Percentiles rank a stretch among this genome's conserved stretches.
Evolutionary conservation across 768 basidiomycete species (phyloP).

Genomic region (Boletus sensibilis): DNA sequence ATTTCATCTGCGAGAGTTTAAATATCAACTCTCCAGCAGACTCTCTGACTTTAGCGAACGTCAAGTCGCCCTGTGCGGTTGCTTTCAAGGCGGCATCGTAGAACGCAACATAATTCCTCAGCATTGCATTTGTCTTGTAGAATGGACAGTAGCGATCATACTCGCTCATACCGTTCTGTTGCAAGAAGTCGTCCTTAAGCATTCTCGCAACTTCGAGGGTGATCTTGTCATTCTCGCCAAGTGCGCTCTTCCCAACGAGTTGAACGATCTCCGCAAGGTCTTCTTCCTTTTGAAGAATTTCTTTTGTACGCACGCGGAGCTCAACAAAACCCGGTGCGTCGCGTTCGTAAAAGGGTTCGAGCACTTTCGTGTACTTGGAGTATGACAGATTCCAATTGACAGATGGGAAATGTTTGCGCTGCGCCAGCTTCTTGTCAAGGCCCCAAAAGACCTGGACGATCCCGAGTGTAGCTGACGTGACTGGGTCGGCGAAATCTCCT

Average conservation of each 20-base stretch:
- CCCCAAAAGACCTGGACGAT: constrained; percentile 99
- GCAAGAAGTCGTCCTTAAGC: constrained; percentile 96
- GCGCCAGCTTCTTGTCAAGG: constrained; percentile 97
- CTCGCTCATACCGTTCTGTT: constrained; percentile 98
- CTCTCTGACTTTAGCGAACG: constrained; percentile 87
- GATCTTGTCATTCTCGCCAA: constrained; percentile 97
- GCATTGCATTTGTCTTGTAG: constrained; percentile 97
- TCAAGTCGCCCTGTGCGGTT: constrained; percentile 78
- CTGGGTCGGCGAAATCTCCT: constrained; percentile 99
- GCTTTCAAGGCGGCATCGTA: constrained; percentile 88
- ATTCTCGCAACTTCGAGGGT: constrained; percentile 95
- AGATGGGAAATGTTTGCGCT: constrained; percentile 99
- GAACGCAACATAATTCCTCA: constrained; percentile 92
- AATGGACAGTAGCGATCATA: constrained; percentile 98
- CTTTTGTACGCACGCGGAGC: constrained; percentile 87
- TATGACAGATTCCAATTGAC: constrained; percentile 99
- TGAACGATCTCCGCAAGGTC: constrained; percentile 99
- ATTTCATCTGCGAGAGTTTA: constrained; percentile 99
- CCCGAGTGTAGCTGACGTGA: constrained; percentile 94
- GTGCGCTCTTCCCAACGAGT: constrained; percentile 96
- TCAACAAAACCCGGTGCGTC: constrained; percentile 95
- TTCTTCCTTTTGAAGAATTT: constrained; percentile 97
- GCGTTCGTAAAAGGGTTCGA: constrained; percentile 89
- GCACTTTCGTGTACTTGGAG: constrained; percentile 94
- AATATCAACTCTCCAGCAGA: constrained; percentile 85